These are phyloP conservation scores for Sphaerosporella brunnea DNA, from an alignment of 495 filamentous ascomycete genomes.

Conservation along the genomic window DNA sequence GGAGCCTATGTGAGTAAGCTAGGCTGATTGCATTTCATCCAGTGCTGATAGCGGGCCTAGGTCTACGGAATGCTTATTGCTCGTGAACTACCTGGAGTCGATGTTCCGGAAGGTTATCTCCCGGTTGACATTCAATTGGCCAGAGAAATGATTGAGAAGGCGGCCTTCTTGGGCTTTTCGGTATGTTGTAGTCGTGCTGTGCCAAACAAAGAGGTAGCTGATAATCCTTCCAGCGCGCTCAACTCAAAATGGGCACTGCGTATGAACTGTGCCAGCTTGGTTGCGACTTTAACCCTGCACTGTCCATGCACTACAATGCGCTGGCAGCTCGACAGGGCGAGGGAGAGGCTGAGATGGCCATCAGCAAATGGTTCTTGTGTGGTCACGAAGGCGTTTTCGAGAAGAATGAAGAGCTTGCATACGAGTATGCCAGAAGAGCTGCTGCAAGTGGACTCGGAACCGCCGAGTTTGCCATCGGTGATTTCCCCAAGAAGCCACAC, in stretches of 20 bases:
- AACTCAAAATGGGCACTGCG: slow-evolving; percentile 90
- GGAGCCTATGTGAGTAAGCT: slow-evolving; percentile 57
- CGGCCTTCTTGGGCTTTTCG: slow-evolving; percentile 87
- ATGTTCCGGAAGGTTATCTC: slow-evolving; percentile 54
- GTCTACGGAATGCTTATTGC: slow-evolving; percentile 91
- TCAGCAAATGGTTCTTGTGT: slow-evolving; percentile 97
- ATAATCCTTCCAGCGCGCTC: slow-evolving; percentile 40
- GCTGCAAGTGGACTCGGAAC: slow-evolving; percentile 65
- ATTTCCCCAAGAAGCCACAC: neutral
- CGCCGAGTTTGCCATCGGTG: slow-evolving; percentile 72
- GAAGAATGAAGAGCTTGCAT: slow-evolving; percentile 89
- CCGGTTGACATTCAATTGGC: slow-evolving; percentile 58
- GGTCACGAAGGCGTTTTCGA: slow-evolving; percentile 79
- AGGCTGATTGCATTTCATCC: too few relatives aligned
- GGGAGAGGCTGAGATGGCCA: slow-evolving; percentile 82
- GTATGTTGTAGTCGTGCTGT: slow-evolving; percentile 27
- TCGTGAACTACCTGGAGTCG: slow-evolving; percentile 73
- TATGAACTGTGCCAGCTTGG: slow-evolving; percentile 87
- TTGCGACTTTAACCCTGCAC: slow-evolving; percentile 82
- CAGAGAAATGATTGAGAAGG: slow-evolving; percentile 82
- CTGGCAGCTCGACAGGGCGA: slow-evolving; percentile 78
- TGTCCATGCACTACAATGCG: slow-evolving; percentile 90
- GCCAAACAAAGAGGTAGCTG: slow-evolving; percentile 2
- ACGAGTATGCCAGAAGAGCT: slow-evolving; percentile 72
- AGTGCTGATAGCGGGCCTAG: too few relatives aligned